phyloP scores from a whole-genome alignment of 495 filamentous ascomycete species.

The Penicillium cataractarum region DNA sequence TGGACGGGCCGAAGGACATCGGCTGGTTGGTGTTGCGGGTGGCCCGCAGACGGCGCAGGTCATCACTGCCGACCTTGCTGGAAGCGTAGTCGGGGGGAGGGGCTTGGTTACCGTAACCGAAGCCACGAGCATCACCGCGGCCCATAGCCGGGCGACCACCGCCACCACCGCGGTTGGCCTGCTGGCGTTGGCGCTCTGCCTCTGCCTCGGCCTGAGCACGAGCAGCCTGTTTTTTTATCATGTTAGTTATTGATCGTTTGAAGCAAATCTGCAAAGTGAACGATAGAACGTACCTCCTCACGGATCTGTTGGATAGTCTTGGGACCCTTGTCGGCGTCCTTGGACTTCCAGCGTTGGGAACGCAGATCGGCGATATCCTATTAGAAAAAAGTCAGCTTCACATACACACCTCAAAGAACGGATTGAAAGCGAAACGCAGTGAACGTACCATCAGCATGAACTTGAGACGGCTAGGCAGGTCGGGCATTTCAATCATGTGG shows the following conservation, averaged over 20 bases:
- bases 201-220: slow-evolving; percentile 70
- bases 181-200: slow-evolving; percentile 50
- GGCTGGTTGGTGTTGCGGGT: slow-evolving; percentile 64
- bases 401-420: neutral
- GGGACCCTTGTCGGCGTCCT: slow-evolving; percentile 86
- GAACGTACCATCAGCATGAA: slow-evolving; percentile 87
- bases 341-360: slow-evolving; percentile 72
- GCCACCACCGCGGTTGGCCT: slow-evolving; percentile 54
- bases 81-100: slow-evolving; percentile 70
- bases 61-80: slow-evolving; percentile 86
- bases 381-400: slow-evolving; percentile 11
- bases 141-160: slow-evolving; percentile 67
- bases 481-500: slow-evolving; percentile 72
- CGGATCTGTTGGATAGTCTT: slow-evolving; percentile 94
- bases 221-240: slow-evolving; percentile 57
- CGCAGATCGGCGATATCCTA: slow-evolving; percentile 87
- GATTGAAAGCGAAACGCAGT: neutral
- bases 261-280: neutral
- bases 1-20: slow-evolving; percentile 70
- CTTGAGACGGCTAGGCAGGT: slow-evolving; percentile 79
- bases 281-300: slow-evolving; percentile 64
- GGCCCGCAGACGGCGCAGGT: slow-evolving; percentile 77
- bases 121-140: slow-evolving; percentile 83
- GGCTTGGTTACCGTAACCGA: slow-evolving; percentile 64
- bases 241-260: slow-evolving; percentile 21